Evolutionary conservation across 2,329 filamentous ascomycete species (phyloP).

Genomic region (Pseudogymnoascus sp.): DNA sequence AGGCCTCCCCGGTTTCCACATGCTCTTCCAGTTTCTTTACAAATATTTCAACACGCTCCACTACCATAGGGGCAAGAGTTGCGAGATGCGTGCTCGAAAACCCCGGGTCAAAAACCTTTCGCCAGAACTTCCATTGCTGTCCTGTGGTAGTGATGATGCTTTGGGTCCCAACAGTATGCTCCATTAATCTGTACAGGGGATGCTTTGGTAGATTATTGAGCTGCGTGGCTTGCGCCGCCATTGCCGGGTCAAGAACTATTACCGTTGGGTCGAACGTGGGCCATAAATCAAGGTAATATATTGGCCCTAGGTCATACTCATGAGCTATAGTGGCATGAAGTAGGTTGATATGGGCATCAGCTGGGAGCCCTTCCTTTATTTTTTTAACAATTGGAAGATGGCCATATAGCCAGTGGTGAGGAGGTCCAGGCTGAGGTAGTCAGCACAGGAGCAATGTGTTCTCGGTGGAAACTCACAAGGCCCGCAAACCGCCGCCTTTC

Average conservation of each 20-base stretch:
- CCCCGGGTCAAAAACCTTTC: not conserved
- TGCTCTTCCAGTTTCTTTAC: conserved; percentile 16
- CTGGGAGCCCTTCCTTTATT: not conserved
- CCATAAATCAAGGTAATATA: conserved; percentile 21
- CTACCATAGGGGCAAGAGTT: not conserved
- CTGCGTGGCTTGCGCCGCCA: conserved; percentile 16
- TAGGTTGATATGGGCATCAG: not conserved
- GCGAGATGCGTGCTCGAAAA: not conserved
- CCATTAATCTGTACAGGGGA: not conserved
- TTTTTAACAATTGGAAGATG: not conserved
- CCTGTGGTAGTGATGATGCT: not conserved
- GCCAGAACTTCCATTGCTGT: not conserved
- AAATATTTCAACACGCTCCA: conserved; percentile 13
- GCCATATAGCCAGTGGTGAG: not conserved
- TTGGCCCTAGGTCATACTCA: conserved; percentile 16
- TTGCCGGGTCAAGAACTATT: conserved; percentile 16
- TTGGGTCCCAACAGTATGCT: not conserved
- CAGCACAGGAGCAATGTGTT: not conserved
- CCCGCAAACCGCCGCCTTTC: not conserved
- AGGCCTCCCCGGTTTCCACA: conserved; percentile 14
- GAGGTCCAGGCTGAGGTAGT: not conserved
- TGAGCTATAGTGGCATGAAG: conserved; percentile 11
- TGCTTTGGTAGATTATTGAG: conserved; percentile 17
- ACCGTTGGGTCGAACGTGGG: conserved; percentile 14
- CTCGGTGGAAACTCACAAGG: not conserved